Evolutionary conservation across 2,329 filamentous ascomycete genomes (phyloP), one percentile per base, ranked within the genome.

Genomic region (Fusarium sp.): DNA sequence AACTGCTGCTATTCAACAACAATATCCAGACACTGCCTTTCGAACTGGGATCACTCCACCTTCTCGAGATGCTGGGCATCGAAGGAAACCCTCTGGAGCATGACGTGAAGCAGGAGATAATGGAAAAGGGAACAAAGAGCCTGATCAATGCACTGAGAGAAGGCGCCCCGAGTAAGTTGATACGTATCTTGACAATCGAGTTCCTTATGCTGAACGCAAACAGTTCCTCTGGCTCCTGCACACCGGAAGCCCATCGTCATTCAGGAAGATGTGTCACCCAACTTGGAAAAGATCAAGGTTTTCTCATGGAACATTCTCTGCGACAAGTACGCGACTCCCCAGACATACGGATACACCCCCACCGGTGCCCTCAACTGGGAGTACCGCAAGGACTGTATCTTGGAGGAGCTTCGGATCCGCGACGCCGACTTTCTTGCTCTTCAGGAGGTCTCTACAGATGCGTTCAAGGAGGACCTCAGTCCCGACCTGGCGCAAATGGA

Each of bases 281-380:
- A 77, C 58, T 79, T 88, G 67, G 88, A 97, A 75, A 90, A 89
- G 58, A 89, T 98, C 77, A 93, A 92, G 62, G 90, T 97, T 8
- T 85, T 98, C 67, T 96, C 93, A 20, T 97, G 96, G 89, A 99
- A 99, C 78, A 97, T 95, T 50, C 86, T 99, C 10, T 97, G 95
- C 80, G 93, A 97, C 80, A 93, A 93, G 75, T 97, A 96, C 74
- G 94, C 94, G 4, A 97, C 94, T 0, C 85, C 89, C 59, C 86
- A 89, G 59, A 89, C 92, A 67, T 98, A 97, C 77, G 95, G 95
- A 44, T 98, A 98, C 79, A 95, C 93, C 0, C 92, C 96, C 2
- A 90, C 90, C 14, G 87, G 87, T 60, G 93, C 93, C 8, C 84
- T 99, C 23, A 84, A 88, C 27, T 99, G 96, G 96, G 91, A 96